Base-by-base conservation (phyloP, 805 yeast species). In the Brettanomyces sp. region DNA sequence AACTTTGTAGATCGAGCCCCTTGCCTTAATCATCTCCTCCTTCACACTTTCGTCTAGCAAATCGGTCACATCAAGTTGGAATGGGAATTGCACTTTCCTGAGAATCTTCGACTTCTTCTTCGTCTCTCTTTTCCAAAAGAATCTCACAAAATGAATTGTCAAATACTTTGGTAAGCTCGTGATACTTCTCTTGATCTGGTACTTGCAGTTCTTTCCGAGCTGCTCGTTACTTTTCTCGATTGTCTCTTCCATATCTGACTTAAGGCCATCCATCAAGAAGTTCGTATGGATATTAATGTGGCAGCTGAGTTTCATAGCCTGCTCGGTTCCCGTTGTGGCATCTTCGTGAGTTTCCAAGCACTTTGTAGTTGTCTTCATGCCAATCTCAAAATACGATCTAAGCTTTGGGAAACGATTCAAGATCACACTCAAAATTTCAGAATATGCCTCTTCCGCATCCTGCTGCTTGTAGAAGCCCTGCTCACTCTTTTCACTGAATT, bases 401-500 rank as follows among this genome's bases (percentile, higher is more conserved):
- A 79, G 63, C 21, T 77, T 73, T 24, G 76, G 74, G 47, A 74
- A 72, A 11, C 70, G 73, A 22, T 64, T 57, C 35, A 73, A 63
- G 49, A 87, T 63, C 32, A 73, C 65, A 34, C 69, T 66, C 51
- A 90, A 65, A 43, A 93, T 73, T 62, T 85, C 91, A n/a, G 96
- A 82, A 66, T 80, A 89, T 14, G 91, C 85, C 63, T 93, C 99
- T 67, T 93, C 99, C 0, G 99, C 99, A 69, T 93, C 99, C 67
- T 93, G 99, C 67, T 93, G 99, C 64, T 87, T 89, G 60, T 76
- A 85, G 47, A 74, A 67, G 1, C 97, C 97, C 43, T 70, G 69
- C 28, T 69, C 67, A 49, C 79, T 83, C 49, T 79, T 77, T 61
- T 91, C 97, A 39, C 84, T 85, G 65, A 93, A 93, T 65, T 93